Evolutionary conservation across 2,329 filamentous ascomycete species (phyloP).

Genomic region (Trichoderma atrobrunneum): DNA sequence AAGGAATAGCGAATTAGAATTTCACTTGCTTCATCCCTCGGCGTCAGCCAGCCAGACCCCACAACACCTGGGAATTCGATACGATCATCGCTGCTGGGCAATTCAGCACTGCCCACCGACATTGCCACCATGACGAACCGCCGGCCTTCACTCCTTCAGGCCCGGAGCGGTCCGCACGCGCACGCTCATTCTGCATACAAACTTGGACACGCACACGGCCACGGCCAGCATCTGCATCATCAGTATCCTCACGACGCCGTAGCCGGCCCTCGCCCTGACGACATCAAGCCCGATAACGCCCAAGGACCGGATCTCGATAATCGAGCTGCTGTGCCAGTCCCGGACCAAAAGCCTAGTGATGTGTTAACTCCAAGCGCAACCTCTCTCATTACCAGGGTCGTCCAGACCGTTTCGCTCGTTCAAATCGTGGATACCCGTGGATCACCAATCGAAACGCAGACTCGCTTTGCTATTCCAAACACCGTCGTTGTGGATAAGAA

Average conservation of each 20-base stretch:
- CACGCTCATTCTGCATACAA: conserved; percentile 27
- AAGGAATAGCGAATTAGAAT: conserved; percentile 20
- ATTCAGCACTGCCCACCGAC: conserved; percentile 27
- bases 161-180: conserved; percentile 27
- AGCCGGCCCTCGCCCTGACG: conserved; percentile 26
- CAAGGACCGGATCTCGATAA: background rate
- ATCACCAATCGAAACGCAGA: conserved; percentile 44
- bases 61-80: conserved; percentile 23
- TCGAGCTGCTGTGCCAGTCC: conserved; percentile 22
- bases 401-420: conserved; percentile 55
- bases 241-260: conserved; percentile 24
- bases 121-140: conserved; percentile 35
- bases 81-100: conserved; percentile 22
- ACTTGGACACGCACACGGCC: conserved; percentile 19
- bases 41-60: conserved; percentile 20
- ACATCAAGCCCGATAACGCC: conserved; percentile 18
- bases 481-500: conserved; percentile 38
- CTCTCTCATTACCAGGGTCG: conserved; percentile 43
- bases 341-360: conserved; percentile 20
- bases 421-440: conserved; percentile 51
- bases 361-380: background rate
- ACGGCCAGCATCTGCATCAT: conserved; percentile 27
- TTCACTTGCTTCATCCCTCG: conserved; percentile 14
- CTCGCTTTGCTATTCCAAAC: conserved; percentile 39
- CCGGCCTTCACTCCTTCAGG: conserved; percentile 40